Evolutionary conservation across 2,329 filamentous ascomycete species (phyloP), one percentile per base, ranked within the genome.

Genomic region (Epichloe amarillans): DNA sequence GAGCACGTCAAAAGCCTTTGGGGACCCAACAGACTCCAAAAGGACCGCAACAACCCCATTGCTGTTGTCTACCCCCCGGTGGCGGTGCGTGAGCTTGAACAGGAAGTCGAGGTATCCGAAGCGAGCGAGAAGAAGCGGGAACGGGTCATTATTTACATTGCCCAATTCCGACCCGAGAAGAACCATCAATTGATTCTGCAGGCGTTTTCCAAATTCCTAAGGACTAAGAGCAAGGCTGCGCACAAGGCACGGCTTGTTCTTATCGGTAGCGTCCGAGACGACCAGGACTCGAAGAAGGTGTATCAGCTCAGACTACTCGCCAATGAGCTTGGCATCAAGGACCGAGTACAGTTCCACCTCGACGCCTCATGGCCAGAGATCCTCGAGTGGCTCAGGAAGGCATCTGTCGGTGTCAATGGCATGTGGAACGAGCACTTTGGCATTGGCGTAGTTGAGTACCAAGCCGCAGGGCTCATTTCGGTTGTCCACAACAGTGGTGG

Each of bases 351-450:
- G 52, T 98, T 98, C 64, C 79, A 94, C 55, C 83, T 89, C 51
- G 90, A 98, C 64, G 90, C 88, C 0, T 82, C 86, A 26, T 98
- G 91, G 89, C 81, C 86, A 3, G 80, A 88, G 58, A 87, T 98
- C 49, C 73, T 96, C 10, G 77, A 85, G 35, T 89, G 87, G 79
- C 73, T 97, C 54, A 72, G 80, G 49, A 81, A 74, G 55, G 83
- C 86, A 4, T 91, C 82, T 17, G 79, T 98, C 2, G 93, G 93
- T 47, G 89, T 95, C 33, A 98, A 98, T 60, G 88, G 86, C 61
- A 98, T 98, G 93, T 98, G 93, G 91, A 97, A 96, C 65, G 93
- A 98, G 70, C 93, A 98, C 67, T 98, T 98, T 64, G 93, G 93
- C 21, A 98, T 98, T 53, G 93, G 93, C 1, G 90, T 97, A 15